Base-by-base conservation (phyloP, 2,329 filamentous ascomycete genomes). In the Xenosphaeropsis pyriputrescens region DNA sequence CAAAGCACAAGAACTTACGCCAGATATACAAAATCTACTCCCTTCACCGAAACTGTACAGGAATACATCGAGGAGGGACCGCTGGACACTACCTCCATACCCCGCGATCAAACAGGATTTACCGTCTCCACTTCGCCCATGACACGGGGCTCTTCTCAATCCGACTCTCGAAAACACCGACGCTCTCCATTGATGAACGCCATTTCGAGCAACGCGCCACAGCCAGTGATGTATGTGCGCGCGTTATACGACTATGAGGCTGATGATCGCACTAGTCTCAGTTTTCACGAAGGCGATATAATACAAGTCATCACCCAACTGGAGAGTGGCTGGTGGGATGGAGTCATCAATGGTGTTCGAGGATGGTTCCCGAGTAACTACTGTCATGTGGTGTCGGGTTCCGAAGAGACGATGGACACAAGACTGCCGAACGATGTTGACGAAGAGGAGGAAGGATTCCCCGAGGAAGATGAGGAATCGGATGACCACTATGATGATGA, bases 291-390 rank as follows among this genome's bases (percentile, higher is more conserved):
- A 58, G 91, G 91, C 53, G 91, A 98, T 62, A 78, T 96, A 48
- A 98, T 98, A 52, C 89, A 96, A 63, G 91, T 98, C 50, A 89
- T 98, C 51, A 98, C 91, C 38, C 89, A 95, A 62, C 70, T 96
- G 40, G 91, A 98, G 60, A 96, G 88, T 53, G 91, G 91, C 40
- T 98, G 91, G 91, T 98, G 91, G 91, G 91, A 98, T 63, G 91
- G 91, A 35, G 85, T 98, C 39, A 94, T 98, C 57, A 91, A 95
- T 53, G 85, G 88, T 41, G 83, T 94, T 49, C 79, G 91, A 56
- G 91, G 91, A 57, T 98, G 91, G 91, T 98, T 98, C 58, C 91
- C 91, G 29, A 96, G 89, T 68, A 98, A 98, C 60, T 98, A 98
- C 63, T 96, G 91, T 64, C 79, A 85, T 47, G 76, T 91, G 45